These are phyloP conservation scores for Podaxis carcinomalis DNA, from an alignment of 768 basidiomycete genomes.

Conservation along the genomic window DNA sequence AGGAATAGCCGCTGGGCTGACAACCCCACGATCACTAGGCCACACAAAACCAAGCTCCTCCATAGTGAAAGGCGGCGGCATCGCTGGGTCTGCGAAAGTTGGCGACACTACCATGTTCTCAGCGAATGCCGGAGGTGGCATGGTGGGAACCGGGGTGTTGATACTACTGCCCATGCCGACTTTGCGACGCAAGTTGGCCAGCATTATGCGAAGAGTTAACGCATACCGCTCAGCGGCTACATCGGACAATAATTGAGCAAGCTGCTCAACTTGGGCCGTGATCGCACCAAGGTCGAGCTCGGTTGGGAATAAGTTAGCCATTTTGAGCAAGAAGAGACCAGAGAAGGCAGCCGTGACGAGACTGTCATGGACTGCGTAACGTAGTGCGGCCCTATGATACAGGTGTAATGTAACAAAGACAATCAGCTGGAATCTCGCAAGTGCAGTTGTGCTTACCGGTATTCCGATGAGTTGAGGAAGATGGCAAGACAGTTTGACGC, in stretches of 20 bases:
- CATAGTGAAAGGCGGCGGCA: slow-evolving; percentile 70
- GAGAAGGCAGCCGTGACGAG: slow-evolving; percentile 91
- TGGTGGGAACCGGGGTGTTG: slow-evolving; percentile 41
- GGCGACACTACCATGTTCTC: slow-evolving; percentile 61
- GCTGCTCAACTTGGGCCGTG: slow-evolving; percentile 82
- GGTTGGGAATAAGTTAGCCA: slow-evolving; percentile 88
- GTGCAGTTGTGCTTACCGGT: slow-evolving; percentile 47
- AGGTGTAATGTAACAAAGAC: background rate
- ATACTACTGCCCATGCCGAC: slow-evolving; percentile 60
- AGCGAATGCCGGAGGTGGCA: slow-evolving; percentile 49
- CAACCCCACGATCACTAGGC: slow-evolving; percentile 58
- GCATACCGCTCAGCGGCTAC: slow-evolving; percentile 92
- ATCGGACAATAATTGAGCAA: slow-evolving; percentile 86
- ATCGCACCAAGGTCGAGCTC: slow-evolving; percentile 78
- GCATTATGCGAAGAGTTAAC: slow-evolving; percentile 87
- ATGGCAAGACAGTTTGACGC: slow-evolving; percentile 82
- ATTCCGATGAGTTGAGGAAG: slow-evolving; percentile 77
- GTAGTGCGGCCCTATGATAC: slow-evolving; percentile 66
- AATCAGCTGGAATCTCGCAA: slow-evolving; percentile 1
- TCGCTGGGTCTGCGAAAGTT: slow-evolving; percentile 46
- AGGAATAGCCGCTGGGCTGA: slow-evolving; percentile 82
- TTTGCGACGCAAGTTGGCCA: slow-evolving; percentile 87
- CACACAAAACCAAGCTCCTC: slow-evolving; percentile 81
- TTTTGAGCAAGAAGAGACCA: slow-evolving; percentile 87
- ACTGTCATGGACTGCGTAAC: slow-evolving; percentile 91